A percentile compares a stretch with the other conserved stretches of the same genome.
Conservation (phyloP, 495 filamentous ascomycete genomes). For the Elaphomyces granulatus region DNA sequence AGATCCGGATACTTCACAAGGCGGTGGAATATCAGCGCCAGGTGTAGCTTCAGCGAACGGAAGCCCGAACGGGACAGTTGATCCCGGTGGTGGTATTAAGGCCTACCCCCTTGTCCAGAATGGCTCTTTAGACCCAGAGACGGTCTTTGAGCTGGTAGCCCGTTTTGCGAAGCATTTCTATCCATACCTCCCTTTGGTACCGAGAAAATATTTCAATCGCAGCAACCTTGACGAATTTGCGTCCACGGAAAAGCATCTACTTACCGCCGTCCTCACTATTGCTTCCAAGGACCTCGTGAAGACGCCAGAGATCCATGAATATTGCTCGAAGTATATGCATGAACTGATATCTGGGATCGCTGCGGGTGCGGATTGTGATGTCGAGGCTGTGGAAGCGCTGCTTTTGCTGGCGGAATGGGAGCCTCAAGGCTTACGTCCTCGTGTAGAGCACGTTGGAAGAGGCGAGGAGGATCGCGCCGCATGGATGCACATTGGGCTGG, state of each 20-base stretch:
- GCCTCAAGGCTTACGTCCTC: conserved; percentile 40
- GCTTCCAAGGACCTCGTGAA: conserved; percentile 46
- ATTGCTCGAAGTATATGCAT: conserved; percentile 50
- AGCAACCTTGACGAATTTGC: conserved; percentile 34
- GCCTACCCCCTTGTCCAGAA: conserved; percentile 38
- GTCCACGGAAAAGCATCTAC: conserved; percentile 40
- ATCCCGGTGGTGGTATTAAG: conserved; percentile 18
- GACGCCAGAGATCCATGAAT: conserved; percentile 40
- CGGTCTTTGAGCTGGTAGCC: conserved; percentile 36
- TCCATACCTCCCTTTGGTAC: conserved; percentile 47
- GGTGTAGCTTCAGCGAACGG: conserved; percentile 11
- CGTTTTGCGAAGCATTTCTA: conserved; percentile 44
- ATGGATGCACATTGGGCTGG: conserved; percentile 55
- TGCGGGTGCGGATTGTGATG: conserved; percentile 43
- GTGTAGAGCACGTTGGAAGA: conserved; percentile 39
- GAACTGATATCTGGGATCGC: conserved; percentile 44
- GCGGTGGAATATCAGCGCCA: conserved; percentile 10
- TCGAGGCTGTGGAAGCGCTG: conserved; percentile 50
- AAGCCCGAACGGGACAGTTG: conserved; percentile 17
- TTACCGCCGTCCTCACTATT: conserved; percentile 48
- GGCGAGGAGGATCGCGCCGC: conserved; percentile 52
- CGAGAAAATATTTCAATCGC: conserved; percentile 37
- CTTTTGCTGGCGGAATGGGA: conserved; percentile 51
- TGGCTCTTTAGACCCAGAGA: conserved; percentile 31
- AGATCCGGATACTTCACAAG: conserved; percentile 12